Percentiles rank a stretch among this genome's conserved stretches.
Conservation (phyloP, 1,139 yeast species). For the Lodderomyces metapsilosis region DNA sequence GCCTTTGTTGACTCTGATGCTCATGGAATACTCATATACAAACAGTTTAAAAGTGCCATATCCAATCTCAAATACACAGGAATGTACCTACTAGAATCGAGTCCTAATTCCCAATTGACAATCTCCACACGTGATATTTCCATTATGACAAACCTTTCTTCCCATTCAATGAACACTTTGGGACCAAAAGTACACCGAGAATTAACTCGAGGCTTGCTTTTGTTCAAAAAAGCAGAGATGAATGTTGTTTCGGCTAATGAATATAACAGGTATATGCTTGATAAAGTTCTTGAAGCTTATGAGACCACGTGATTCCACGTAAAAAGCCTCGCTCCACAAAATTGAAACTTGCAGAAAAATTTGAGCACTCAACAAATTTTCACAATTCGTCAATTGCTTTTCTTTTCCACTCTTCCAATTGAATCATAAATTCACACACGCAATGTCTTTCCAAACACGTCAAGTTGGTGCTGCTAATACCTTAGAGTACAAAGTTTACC, state of each 20-base stretch:
- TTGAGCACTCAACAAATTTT: conserved; percentile 3
- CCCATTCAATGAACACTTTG: conserved; percentile 11
- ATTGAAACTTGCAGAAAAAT: not conserved
- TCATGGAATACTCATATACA: conserved; percentile 62
- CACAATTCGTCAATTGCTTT: conserved; percentile 5
- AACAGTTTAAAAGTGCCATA: conserved; percentile 24
- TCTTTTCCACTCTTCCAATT: conserved; percentile 10
- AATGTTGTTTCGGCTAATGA: conserved; percentile 24
- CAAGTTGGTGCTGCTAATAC: conserved; percentile 92
- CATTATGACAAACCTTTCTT: conserved; percentile 27
- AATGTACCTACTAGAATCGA: conserved; percentile 40
- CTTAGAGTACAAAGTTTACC: conserved; percentile 78
- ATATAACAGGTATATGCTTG: conserved; percentile 2
- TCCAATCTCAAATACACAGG: conserved; percentile 19
- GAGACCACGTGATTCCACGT: not conserved
- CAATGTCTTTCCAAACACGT: conserved; percentile 72
- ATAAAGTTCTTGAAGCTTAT: not conserved
- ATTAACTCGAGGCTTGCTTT: conserved; percentile 51
- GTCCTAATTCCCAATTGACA: conserved; percentile 29
- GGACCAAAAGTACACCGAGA: conserved; percentile 28
- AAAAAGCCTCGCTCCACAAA: conserved; percentile 1
- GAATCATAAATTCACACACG: conserved; percentile 1
- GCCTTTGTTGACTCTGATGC: conserved; percentile 59
- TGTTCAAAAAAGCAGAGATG: conserved; percentile 61
- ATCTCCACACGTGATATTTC: conserved; percentile 34